Percentiles rank a stretch among this genome's conserved stretches.
phyloP scores from a whole-genome alignment of 2,329 filamentous ascomycete species.

The Diplodia scrobiculata region DNA sequence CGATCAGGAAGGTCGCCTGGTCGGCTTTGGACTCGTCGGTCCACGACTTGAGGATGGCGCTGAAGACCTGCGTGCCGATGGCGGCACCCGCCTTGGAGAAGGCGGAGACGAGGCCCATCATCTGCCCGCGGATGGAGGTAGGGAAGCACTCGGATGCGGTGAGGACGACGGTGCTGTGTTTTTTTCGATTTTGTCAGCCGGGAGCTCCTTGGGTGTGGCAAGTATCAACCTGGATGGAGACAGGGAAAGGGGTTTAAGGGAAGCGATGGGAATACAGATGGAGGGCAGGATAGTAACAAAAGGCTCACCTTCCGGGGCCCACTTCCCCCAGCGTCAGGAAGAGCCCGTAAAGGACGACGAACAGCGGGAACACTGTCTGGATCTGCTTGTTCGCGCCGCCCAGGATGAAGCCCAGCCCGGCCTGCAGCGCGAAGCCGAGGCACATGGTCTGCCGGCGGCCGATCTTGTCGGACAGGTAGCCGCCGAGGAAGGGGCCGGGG shows the following conservation, averaged over 20 bases:
- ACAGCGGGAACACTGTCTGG: conserved; percentile 38
- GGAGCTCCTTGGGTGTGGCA: neutral
- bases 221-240: neutral
- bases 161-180: conserved; percentile 32
- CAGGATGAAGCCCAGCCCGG: conserved; percentile 36
- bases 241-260: neutral
- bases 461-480: conserved; percentile 36
- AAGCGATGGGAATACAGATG: neutral
- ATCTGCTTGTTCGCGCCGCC: conserved; percentile 37
- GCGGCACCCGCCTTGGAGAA: conserved; percentile 38
- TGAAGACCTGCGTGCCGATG: conserved; percentile 37
- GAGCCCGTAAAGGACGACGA: conserved; percentile 38
- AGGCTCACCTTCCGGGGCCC: conserved; percentile 34
- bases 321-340: conserved; percentile 38
- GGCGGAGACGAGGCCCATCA: conserved; percentile 36
- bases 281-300: neutral
- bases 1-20: conserved; percentile 37
- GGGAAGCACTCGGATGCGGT: conserved; percentile 37
- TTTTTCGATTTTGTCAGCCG: neutral
- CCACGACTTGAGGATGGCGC: conserved; percentile 36
- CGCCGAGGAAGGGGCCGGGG: conserved; percentile 38
- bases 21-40: conserved; percentile 36
- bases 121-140: conserved; percentile 37
- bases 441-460: conserved; percentile 36
- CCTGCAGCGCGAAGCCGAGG: conserved; percentile 36